Percentiles rank a stretch among this genome's conserved stretches.
Evolutionary conservation across 768 basidiomycete species (phyloP).

Genomic region (Serendipita sp.): DNA sequence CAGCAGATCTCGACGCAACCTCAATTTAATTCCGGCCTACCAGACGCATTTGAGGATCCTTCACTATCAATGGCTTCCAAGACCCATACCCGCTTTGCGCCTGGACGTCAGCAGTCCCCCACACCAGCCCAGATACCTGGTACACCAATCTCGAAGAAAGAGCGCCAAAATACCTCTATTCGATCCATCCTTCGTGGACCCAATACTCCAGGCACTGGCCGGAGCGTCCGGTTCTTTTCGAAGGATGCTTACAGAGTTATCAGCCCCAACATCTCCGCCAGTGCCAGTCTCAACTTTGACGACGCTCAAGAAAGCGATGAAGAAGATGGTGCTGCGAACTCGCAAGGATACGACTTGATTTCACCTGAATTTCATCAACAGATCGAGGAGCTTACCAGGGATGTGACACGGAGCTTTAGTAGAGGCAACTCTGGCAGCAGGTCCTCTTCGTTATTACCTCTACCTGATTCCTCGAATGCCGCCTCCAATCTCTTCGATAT

Average conservation of each 20-base stretch:
- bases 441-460: conserved; percentile 16
- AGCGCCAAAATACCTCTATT: conserved; percentile 23
- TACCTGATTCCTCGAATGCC: conserved; percentile 9
- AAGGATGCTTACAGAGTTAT: conserved; percentile 48
- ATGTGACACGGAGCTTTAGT: not conserved
- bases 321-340: not conserved
- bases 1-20: too few species aligned
- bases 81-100: too few species aligned
- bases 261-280: conserved; percentile 41
- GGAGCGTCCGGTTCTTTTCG: conserved; percentile 64
- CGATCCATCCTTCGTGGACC: conserved; percentile 58
- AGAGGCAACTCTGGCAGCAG: not conserved
- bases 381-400: not conserved
- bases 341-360: conserved; percentile 1
- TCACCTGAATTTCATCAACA: not conserved
- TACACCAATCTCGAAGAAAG: too few species aligned
- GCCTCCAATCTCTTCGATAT: conserved; percentile 37
- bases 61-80: too few species aligned
- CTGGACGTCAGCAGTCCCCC: too few species aligned
- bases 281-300: not conserved
- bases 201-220: conserved; percentile 59
- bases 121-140: too few species aligned
- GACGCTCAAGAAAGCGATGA: not conserved
- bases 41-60: too few species aligned
- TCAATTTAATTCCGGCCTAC: too few species aligned